These are phyloP conservation scores for Hypoxylon intermedium DNA, from an alignment of 495 filamentous ascomycete species.

Conservation along the genomic window DNA sequence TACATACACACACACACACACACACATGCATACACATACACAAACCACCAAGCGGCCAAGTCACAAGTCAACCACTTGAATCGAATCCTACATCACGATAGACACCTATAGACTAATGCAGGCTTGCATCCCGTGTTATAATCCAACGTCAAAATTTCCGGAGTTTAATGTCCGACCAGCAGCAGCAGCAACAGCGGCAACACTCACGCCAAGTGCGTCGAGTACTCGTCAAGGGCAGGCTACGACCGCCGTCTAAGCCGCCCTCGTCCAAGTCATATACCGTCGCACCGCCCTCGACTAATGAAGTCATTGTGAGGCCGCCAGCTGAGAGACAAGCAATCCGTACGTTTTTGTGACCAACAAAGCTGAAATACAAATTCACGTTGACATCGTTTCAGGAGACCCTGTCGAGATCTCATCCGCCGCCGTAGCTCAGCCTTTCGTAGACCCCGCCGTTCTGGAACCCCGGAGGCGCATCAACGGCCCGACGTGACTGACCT, in stretches of 20 bases:
- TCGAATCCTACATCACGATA: slow-evolving; percentile 7
- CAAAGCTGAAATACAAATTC: slow-evolving; percentile 10
- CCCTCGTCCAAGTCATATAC: slow-evolving; percentile 44
- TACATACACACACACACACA: too few relatives aligned
- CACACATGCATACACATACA: too few relatives aligned
- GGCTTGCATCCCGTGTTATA: too few relatives aligned
- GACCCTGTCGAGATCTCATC: slow-evolving; percentile 43
- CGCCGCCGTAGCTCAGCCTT: slow-evolving; percentile 47
- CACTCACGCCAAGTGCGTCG: slow-evolving; percentile 10
- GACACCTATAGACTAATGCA: too few relatives aligned
- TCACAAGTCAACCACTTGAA: slow-evolving; percentile 11
- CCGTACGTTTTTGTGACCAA: slow-evolving; percentile 27
- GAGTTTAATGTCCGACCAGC: slow-evolving; percentile 3
- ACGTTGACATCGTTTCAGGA: slow-evolving; percentile 24
- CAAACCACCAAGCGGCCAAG: background rate
- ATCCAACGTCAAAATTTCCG: too few relatives aligned
- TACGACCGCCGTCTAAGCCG: slow-evolving; percentile 30
- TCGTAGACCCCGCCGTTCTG: slow-evolving; percentile 49
- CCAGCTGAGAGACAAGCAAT: slow-evolving; percentile 17
- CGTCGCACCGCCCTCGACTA: slow-evolving; percentile 40
- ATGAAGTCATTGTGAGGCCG: slow-evolving; percentile 43
- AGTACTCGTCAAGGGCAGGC: slow-evolving; percentile 34
- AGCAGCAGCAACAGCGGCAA: slow-evolving; percentile 3
- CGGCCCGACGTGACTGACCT: slow-evolving; percentile 11
- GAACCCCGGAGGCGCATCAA: slow-evolving; percentile 30